Base-by-base conservation (phyloP, 2,329 filamentous ascomycete species). In the Bretziella fagacearum region DNA sequence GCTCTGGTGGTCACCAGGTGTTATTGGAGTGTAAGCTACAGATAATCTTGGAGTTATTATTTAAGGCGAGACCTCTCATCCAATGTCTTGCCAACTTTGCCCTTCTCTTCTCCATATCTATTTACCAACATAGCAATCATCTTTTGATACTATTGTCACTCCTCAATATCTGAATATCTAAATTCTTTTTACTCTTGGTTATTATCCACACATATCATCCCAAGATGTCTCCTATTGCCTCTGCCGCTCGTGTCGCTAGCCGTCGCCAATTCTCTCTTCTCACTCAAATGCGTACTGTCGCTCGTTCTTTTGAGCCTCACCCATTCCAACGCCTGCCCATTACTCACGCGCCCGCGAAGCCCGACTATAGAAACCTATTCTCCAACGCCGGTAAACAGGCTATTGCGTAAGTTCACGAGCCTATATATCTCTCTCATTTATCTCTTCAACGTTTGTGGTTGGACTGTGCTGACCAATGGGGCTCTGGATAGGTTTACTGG, bases 211-310 rank as follows among this genome's bases (percentile, higher is more conserved):
- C 3, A 22, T 4, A 2, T 39, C 35, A 39, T 23, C 7, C 5
- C 15, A 42, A 13, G n/a, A 51, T 51, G 49, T 51, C 49, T 46
- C 27, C 41, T n/a, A 15, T 46, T 35, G 37, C 40, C 7, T 23
- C 37, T 17, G 52, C 53, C 47, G 52, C 55, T 46, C 60, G 60
- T 52, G 53, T 54, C 50, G 54, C 55, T 20, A 49, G 54, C 48
- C 56, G 57, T 47, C 57, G 62, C 35, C 59, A 59, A 17, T 61
- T 62, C 54, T 63, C 62, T 50, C 54, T 62, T 32, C 53, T 61
- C 35, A 52, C 51, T 27, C 51, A 55, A n/a, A 55, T 62, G 54
- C 59, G 62, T 47, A 55, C 54, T 29, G 57, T 56, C 29, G 57
- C 56, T 30, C 59, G 60, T 46, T 53, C 56, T 27, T 56, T 61